Evolutionary conservation across 1,139 yeast genomes (phyloP).

Genomic region (Hanseniaspora gamundiae): DNA sequence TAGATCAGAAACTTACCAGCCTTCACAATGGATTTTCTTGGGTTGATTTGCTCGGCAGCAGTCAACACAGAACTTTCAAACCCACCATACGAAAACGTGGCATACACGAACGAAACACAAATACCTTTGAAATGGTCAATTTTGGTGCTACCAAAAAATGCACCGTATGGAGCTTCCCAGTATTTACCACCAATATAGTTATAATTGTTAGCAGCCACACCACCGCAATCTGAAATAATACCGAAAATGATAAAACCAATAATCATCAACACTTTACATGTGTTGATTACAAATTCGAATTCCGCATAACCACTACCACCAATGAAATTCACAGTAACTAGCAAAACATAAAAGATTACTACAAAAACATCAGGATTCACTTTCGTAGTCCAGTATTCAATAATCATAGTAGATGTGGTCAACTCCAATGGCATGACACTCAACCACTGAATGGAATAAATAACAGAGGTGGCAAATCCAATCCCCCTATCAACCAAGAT

Average conservation of each 20-base stretch:
- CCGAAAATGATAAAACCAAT: slow-evolving; percentile 52
- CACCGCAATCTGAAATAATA: slow-evolving; percentile 49
- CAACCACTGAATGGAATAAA: slow-evolving; percentile 70
- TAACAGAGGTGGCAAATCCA: slow-evolving; percentile 75
- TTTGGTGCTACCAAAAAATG: slow-evolving; percentile 36
- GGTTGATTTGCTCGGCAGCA: slow-evolving; percentile 80
- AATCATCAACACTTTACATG: slow-evolving; percentile 46
- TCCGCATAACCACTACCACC: slow-evolving; percentile 69
- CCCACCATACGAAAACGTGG: slow-evolving; percentile 77
- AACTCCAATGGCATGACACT: slow-evolving; percentile 67
- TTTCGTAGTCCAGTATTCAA: slow-evolving; percentile 49
- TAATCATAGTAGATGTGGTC: slow-evolving; percentile 62
- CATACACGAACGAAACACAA: slow-evolving; percentile 62
- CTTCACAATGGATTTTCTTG: slow-evolving; percentile 53
- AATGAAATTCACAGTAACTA: slow-evolving; percentile 43
- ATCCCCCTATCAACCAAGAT: slow-evolving; percentile 58
- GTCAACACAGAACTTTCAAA: slow-evolving; percentile 61
- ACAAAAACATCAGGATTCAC: slow-evolving; percentile 55
- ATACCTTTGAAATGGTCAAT: slow-evolving; percentile 49
- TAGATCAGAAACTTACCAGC: slow-evolving; percentile 30
- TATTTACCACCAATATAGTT: slow-evolving; percentile 45
- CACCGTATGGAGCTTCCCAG: slow-evolving; percentile 46
- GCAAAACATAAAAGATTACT: slow-evolving; percentile 44
- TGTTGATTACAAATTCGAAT: slow-evolving; percentile 49
- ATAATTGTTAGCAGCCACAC: slow-evolving; percentile 43